Evolutionary conservation across 2,329 filamentous ascomycete genomes (phyloP).

Genomic region (Beauveria sp.): DNA sequence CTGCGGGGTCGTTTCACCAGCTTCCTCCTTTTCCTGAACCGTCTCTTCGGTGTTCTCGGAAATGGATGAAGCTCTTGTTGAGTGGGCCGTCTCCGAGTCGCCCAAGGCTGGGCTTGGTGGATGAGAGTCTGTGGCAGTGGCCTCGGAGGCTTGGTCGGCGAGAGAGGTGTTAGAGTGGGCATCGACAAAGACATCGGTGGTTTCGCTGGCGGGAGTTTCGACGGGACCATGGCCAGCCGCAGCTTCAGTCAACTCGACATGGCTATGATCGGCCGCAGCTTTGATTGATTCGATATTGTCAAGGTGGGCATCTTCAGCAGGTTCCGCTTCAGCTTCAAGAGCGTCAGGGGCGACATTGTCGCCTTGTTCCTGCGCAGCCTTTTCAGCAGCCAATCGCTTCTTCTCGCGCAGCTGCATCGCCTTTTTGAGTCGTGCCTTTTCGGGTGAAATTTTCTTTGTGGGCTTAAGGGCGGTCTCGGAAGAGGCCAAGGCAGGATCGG

Average conservation of each 20-base stretch:
- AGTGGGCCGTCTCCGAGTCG: slow-evolving; percentile 48
- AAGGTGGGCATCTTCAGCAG: slow-evolving; percentile 9
- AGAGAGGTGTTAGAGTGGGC: slow-evolving; percentile 30
- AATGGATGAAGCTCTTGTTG: slow-evolving; percentile 56
- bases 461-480: slow-evolving; percentile 33
- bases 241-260: background rate
- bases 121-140: slow-evolving; percentile 47
- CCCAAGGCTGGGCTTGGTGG: slow-evolving; percentile 46
- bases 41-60: slow-evolving; percentile 58
- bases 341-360: slow-evolving; percentile 18
- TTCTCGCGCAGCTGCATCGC: slow-evolving; percentile 84
- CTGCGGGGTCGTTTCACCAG: background rate
- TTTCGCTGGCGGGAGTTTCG: slow-evolving; percentile 41
- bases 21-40: slow-evolving; percentile 30
- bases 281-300: background rate
- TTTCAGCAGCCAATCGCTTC: slow-evolving; percentile 38
- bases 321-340: slow-evolving; percentile 8
- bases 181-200: slow-evolving; percentile 31
- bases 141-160: slow-evolving; percentile 39
- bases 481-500: slow-evolving; percentile 12
- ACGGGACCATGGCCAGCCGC: slow-evolving; percentile 28
- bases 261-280: background rate
- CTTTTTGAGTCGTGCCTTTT: slow-evolving; percentile 90
- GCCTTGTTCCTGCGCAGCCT: slow-evolving; percentile 18
- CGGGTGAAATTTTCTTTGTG: slow-evolving; percentile 62